These are phyloP conservation scores for Hypoxylon rickii DNA, from an alignment of 495 filamentous ascomycete species.

Conservation along the genomic window DNA sequence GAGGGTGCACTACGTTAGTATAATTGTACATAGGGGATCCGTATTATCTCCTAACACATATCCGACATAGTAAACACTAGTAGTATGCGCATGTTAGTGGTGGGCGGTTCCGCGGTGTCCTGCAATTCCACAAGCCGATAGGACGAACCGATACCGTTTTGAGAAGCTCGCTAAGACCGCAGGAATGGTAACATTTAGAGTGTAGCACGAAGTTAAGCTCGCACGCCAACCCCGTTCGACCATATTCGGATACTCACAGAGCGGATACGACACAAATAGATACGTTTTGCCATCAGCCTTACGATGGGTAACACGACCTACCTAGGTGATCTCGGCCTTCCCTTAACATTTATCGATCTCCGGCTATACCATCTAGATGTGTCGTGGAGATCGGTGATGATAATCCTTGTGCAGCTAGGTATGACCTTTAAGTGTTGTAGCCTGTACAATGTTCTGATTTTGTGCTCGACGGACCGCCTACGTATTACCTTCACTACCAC, in stretches of 20 bases:
- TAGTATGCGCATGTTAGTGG: conserved; percentile 7
- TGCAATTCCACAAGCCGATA: conserved; percentile 15
- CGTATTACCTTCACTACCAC: too few species aligned
- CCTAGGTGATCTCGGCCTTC: conserved; percentile 2
- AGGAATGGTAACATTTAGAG: conserved; percentile 16
- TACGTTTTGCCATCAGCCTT: conserved; percentile 24
- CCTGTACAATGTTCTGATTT: conserved; percentile 9
- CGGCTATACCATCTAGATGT: conserved; percentile 10
- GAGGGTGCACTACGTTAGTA: conserved; percentile 21
- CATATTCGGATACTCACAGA: conserved; percentile 24
- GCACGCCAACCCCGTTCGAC: conserved; percentile 15
- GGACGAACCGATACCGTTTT: neutral
- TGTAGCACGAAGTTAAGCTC: conserved; percentile 11
- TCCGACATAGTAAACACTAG: too few species aligned
- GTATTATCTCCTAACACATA: conserved; percentile 9
- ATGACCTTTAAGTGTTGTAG: neutral
- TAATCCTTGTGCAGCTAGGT: conserved; percentile 11
- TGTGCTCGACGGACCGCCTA: neutral
- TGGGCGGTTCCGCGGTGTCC: neutral
- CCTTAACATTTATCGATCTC: conserved; percentile 13
- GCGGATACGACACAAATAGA: neutral
- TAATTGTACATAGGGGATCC: too few species aligned
- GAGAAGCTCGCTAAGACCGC: neutral
- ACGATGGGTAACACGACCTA: conserved; percentile 23
- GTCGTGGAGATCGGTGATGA: conserved; percentile 13